Evolutionary conservation across 2,329 filamentous ascomycete genomes (phyloP), one percentile per base, ranked within the genome.

Genomic region (Aspergillus pseudonomiae): DNA sequence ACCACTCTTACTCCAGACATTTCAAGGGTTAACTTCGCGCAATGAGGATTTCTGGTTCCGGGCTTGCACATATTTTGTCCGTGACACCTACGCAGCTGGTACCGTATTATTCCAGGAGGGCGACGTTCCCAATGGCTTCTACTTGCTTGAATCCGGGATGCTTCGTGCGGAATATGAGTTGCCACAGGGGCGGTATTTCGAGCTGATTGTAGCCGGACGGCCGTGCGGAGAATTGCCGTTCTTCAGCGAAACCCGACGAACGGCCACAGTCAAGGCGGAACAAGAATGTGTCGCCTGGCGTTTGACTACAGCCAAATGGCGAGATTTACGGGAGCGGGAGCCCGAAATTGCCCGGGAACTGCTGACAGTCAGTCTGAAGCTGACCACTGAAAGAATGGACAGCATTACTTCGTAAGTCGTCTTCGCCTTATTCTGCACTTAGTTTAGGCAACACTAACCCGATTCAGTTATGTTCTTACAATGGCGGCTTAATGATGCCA

Each of bases 41-140:
- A 95, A 94, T 73, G 93, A 97, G 77, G 94, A 97, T 77, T 98
- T 98, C 75, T 99, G 95, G 95, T 94, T 94, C 78, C 88, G 88
- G 1, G 89, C 89, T 0, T 87, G 88, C 5, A 82, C 86, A 0
- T 98, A 91, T 80, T 97, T 99, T 74, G 80, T 82, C 45, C 87
- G 88, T 52, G 86, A 86, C 65, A 87, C 90, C 64, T 92, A 90
- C 67, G 69, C 84, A 0, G 85, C 88, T 0, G 93, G 92, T 4
- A 89, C 89, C 0, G 83, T 92, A 3, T 81, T 99, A 2, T 99
- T 94, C 78, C 84, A 86, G 4, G 87, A 91, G 43, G 93, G 93
- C 63, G 90, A 97, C 69, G 73, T 83, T 1, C 90, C 95, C 0
- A 86, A 89, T 34, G 93, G 90, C 3, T 98, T 99, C 79, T 98